phyloP scores from a whole-genome alignment of 768 basidiomycete species.

The Nidularia pulvinata region DNA sequence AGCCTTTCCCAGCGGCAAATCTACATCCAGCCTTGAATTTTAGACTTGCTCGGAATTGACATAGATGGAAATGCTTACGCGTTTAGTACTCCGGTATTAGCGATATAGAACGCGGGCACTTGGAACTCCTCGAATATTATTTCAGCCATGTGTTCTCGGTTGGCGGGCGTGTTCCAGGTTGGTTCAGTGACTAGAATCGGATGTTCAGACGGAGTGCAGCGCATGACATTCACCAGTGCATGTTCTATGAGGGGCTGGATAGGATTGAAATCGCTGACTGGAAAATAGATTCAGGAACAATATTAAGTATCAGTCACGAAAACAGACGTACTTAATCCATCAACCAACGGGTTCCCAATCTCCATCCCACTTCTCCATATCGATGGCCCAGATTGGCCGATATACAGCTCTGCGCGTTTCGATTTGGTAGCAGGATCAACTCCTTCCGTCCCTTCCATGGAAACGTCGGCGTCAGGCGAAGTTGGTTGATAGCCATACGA shows the following conservation, averaged over 20 bases:
- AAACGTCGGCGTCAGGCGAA: slow-evolving; percentile 44
- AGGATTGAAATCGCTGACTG: slow-evolving; percentile 79
- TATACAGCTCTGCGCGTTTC: slow-evolving; percentile 61
- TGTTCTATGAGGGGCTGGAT: slow-evolving; percentile 72
- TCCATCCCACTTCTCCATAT: slow-evolving; percentile 93
- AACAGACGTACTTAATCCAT: slow-evolving; percentile 76
- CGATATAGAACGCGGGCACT: slow-evolving; percentile 95
- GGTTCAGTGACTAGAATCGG: slow-evolving; percentile 94
- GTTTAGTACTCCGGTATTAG: slow-evolving; percentile 92
- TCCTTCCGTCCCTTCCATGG: slow-evolving; percentile 47
- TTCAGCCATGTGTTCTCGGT: slow-evolving; percentile 94
- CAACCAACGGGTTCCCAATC: slow-evolving; percentile 77
- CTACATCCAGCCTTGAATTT: slow-evolving; percentile 34
- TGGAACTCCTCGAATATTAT: slow-evolving; percentile 98
- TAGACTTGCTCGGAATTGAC: neutral
- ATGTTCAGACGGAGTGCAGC: slow-evolving; percentile 78
- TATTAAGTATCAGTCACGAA: neutral
- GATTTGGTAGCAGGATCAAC: slow-evolving; percentile 17
- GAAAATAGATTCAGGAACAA: neutral
- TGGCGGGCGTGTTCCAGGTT: slow-evolving; percentile 94
- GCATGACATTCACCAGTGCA: slow-evolving; percentile 76
- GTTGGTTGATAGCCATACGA: slow-evolving; percentile 75
- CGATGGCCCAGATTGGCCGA: slow-evolving; percentile 88
- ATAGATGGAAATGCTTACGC: slow-evolving; percentile 54
- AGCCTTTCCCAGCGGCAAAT: slow-evolving; percentile 95